Conservation (phyloP, 306 rosid genomes). For the Trichosanthes cucumerina region DNA sequence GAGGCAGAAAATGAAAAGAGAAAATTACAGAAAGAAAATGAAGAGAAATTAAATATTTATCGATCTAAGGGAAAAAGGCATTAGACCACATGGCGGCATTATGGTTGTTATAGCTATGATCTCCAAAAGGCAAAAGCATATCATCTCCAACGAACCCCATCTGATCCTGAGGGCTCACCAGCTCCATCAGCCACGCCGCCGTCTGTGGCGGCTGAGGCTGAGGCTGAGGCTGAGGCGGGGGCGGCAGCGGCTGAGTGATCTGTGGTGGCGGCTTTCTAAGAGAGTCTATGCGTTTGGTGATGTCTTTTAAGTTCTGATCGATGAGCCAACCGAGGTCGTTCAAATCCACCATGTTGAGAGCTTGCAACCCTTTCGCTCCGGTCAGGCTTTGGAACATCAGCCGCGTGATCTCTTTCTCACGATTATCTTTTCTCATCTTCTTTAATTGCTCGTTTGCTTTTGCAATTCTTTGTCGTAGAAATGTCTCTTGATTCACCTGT, state of each 20-base stretch:
- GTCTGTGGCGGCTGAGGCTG: background rate
- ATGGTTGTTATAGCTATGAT: background rate
- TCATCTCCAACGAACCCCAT: constrained; percentile 17
- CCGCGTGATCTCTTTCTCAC: constrained; percentile 13
- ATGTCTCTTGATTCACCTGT: constrained; percentile 20
- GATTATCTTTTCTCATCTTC: constrained; percentile 18
- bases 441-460: constrained; percentile 16
- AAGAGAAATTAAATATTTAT: background rate
- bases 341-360: constrained; percentile 15
- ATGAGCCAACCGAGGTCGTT: constrained; percentile 22
- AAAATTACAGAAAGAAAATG: background rate
- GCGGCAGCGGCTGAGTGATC: too few species aligned
- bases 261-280: background rate
- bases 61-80: constrained; percentile 16
- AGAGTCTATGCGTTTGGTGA: constrained; percentile 4
- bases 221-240: too few species aligned
- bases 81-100: constrained; percentile 10
- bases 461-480: constrained; percentile 13
- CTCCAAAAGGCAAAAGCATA: constrained; percentile 5
- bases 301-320: constrained; percentile 16
- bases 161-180: constrained; percentile 1
- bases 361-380: background rate
- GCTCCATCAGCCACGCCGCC: background rate
- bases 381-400: constrained; percentile 15
- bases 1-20: background rate